A percentile compares a stretch with the other conserved stretches of the same genome.
These are phyloP conservation scores for Penicillium sumatraense DNA, from an alignment of 2,329 filamentous ascomycete species.

Conservation along the genomic window DNA sequence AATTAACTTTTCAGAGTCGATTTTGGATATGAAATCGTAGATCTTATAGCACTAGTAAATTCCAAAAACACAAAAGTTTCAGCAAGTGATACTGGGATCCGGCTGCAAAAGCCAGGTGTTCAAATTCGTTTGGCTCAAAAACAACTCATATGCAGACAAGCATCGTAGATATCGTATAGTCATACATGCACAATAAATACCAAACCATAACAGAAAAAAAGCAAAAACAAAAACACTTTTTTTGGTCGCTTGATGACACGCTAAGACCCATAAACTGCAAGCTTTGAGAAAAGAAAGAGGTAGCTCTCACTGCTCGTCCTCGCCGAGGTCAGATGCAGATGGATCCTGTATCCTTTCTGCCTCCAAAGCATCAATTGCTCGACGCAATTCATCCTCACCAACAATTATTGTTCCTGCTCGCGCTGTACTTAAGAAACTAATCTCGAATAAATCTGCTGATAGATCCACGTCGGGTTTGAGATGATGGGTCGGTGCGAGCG, in stretches of 20 bases:
- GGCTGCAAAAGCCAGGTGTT: not conserved
- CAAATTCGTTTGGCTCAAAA: not conserved
- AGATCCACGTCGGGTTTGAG: slow-evolving; percentile 37
- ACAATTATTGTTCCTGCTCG: slow-evolving; percentile 89
- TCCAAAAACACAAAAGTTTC: no score
- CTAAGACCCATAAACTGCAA: not conserved
- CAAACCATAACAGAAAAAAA: not conserved
- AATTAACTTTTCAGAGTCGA: no score
- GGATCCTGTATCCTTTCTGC: slow-evolving; percentile 32
- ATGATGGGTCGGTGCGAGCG: slow-evolving; percentile 29
- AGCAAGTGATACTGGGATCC: no score
- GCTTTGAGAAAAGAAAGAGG: no score
- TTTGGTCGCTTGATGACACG: not conserved
- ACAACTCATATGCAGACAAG: not conserved
- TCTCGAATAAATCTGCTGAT: slow-evolving; percentile 62
- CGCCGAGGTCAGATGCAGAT: not conserved
- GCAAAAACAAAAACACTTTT: not conserved
- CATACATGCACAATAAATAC: not conserved
- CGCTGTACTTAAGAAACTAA: slow-evolving; percentile 89
- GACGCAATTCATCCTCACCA: slow-evolving; percentile 71
- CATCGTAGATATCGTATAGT: not conserved
- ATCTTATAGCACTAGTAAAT: no score
- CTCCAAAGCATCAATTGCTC: slow-evolving; percentile 72
- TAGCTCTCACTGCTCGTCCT: not conserved
- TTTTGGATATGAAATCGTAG: no score